A percentile compares a stretch with the other conserved stretches of the same genome.
Conservation (phyloP, 1,284 basidiomycete genomes). For the Ganoderma boninense region DNA sequence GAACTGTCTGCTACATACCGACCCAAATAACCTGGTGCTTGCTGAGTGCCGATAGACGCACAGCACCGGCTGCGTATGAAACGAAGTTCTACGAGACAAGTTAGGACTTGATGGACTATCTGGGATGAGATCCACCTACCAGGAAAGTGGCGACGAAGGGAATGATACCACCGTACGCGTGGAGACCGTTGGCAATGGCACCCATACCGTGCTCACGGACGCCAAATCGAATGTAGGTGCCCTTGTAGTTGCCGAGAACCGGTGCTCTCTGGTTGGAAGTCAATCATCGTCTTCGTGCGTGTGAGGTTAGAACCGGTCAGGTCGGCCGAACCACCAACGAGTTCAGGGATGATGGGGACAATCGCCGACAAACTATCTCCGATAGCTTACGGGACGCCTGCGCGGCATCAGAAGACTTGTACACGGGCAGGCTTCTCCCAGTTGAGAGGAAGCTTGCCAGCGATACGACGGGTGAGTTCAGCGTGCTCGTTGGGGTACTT, state of each 20-base stretch:
- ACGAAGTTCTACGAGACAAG: constrained; percentile 80
- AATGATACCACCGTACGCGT: constrained; percentile 86
- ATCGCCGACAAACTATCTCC: constrained; percentile 85
- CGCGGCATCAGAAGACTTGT: constrained; percentile 83
- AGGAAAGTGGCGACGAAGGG: constrained; percentile 92
- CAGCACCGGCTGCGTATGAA: constrained; percentile 92
- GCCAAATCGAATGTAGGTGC: constrained; percentile 95
- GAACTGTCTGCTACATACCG: constrained; percentile 57
- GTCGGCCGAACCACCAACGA: constrained; percentile 92
- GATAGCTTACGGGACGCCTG: constrained; percentile 94
- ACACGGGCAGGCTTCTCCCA: constrained; percentile 93
- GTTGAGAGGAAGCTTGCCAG: constrained; percentile 82
- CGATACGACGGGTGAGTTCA: constrained; percentile 87
- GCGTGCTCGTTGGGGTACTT: constrained; percentile 88
- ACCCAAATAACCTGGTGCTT: constrained; percentile 94
- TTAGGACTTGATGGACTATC: background rate
- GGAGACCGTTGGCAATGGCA: constrained; percentile 91
- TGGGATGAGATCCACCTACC: constrained; percentile 48
- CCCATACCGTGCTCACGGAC: constrained; percentile 98
- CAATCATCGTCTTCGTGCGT: constrained; percentile 81
- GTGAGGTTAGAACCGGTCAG: constrained; percentile 94
- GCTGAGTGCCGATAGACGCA: constrained; percentile 91
- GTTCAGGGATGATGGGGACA: constrained; percentile 81
- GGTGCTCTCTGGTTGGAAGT: constrained; percentile 93
- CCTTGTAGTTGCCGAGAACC: constrained; percentile 86